These are phyloP conservation scores for Crinitomyces ghanaensis DNA, from an alignment of 805 yeast genomes.

Conservation along the genomic window DNA sequence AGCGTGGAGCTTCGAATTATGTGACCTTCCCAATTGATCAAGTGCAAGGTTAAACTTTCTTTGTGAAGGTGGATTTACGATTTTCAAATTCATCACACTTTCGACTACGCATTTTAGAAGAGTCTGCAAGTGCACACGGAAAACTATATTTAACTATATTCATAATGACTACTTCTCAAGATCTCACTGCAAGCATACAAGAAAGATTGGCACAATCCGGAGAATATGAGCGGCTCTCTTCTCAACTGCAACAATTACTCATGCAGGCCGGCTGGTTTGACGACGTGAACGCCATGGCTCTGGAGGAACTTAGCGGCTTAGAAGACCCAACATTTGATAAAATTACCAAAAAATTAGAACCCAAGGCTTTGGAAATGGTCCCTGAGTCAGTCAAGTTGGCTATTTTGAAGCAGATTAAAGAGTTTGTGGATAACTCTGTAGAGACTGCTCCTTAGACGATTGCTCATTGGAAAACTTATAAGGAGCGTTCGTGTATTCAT, in stretches of 20 bases:
- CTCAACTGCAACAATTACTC: neutral
- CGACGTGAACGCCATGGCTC: constrained; percentile 49
- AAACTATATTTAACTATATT: constrained; percentile 1
- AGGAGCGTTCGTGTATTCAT: no score
- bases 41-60: no score
- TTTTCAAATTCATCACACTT: no score
- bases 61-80: no score
- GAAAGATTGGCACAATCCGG: constrained; percentile 65
- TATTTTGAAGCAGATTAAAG: constrained; percentile 40
- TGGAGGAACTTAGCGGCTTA: constrained; percentile 31
- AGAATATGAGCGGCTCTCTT: constrained; percentile 64
- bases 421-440: constrained; percentile 13
- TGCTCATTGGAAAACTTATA: no score
- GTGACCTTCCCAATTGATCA: no score
- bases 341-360: constrained; percentile 42
- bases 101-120: neutral
- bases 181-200: constrained; percentile 42
- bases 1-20: no score
- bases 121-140: neutral
- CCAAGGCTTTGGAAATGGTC: constrained; percentile 56
- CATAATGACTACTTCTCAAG: constrained; percentile 3
- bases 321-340: constrained; percentile 41
- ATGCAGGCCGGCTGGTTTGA: constrained; percentile 68
- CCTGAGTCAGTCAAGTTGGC: constrained; percentile 55
- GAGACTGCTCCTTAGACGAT: constrained; percentile 12